Percentiles rank a stretch among this genome's conserved stretches.
These are phyloP conservation scores for Fusarium compactum DNA, from an alignment of 2,329 filamentous ascomycete species.

Conservation along the genomic window DNA sequence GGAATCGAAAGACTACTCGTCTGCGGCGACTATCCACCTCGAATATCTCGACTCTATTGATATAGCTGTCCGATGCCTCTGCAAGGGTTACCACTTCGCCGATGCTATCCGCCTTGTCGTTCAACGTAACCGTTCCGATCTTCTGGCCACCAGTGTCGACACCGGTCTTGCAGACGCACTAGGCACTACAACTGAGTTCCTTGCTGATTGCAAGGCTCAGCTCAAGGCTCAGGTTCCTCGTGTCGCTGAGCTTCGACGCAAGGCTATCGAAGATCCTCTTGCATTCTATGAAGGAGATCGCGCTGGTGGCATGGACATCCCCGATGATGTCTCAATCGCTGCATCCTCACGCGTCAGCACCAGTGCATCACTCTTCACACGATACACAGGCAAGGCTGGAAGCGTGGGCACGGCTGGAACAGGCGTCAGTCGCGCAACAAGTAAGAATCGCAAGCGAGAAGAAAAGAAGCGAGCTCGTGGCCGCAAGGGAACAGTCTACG, in stretches of 20 bases:
- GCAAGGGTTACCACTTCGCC: conserved; percentile 87
- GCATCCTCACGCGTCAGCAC: conserved; percentile 84
- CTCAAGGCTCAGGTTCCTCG: conserved; percentile 87
- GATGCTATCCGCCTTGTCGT: conserved; percentile 86
- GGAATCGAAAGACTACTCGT: conserved; percentile 85
- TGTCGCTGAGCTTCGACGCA: conserved; percentile 82
- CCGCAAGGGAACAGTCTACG: conserved; percentile 97
- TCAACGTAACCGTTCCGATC: conserved; percentile 68
- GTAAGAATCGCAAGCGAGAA: conserved; percentile 88
- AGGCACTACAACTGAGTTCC: conserved; percentile 85
- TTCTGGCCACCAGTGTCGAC: conserved; percentile 79
- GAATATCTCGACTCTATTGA: conserved; percentile 83
- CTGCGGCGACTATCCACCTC: conserved; percentile 82
- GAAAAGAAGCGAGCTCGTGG: conserved; percentile 95
- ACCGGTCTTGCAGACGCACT: conserved; percentile 83
- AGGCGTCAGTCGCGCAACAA: conserved; percentile 80
- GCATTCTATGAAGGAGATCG: conserved; percentile 88
- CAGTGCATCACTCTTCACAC: conserved; percentile 88
- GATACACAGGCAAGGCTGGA: conserved; percentile 81
- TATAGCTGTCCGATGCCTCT: conserved; percentile 79
- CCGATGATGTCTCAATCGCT: conserved; percentile 92
- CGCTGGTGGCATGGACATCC: conserved; percentile 74
- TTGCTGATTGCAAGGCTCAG: conserved; percentile 92
- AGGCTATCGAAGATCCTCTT: conserved; percentile 86
- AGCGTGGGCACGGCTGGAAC: conserved; percentile 77